Conservation (phyloP, 169 alveolate species). For the Eimeria praecox region DNA sequence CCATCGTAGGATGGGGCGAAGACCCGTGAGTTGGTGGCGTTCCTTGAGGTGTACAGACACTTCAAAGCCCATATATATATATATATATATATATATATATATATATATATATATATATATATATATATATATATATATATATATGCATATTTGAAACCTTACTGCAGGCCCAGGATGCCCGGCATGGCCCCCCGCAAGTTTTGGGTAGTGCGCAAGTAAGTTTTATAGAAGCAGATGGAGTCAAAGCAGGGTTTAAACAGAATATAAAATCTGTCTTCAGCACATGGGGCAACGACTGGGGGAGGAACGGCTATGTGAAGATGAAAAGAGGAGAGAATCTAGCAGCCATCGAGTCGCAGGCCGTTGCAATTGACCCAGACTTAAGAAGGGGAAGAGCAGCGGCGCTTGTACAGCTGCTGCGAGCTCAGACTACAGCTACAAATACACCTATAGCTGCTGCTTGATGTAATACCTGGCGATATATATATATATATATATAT, state of each 20-base stretch:
- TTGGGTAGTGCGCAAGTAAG: conserved; percentile 91
- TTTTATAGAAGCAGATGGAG: no score
- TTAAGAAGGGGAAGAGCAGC: conserved; percentile 88
- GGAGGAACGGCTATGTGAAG: conserved; percentile 93
- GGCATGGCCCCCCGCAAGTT: conserved; percentile 84
- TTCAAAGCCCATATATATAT: neutral
- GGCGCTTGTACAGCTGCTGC: conserved; percentile 18
- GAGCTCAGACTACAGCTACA: no score
- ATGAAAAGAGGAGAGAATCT: conserved; percentile 87
- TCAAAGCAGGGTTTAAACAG: neutral
- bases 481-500: no score
- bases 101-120: neutral
- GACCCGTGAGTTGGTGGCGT: conserved; percentile 85
- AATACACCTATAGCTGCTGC: no score
- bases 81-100: neutral
- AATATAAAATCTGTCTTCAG: conserved; percentile 84
- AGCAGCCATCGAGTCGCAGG: conserved; percentile 93
- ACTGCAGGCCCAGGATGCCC: conserved; percentile 47
- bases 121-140: neutral
- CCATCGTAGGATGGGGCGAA: conserved; percentile 94
- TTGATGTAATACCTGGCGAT: no score
- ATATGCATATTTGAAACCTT: neutral
- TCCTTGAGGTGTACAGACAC: neutral
- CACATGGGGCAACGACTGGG: conserved; percentile 97
- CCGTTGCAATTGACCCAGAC: conserved; percentile 93